These are phyloP conservation scores for Chenopodium album DNA, from an alignment of 148 eudicot genomes.

Conservation along the genomic window DNA sequence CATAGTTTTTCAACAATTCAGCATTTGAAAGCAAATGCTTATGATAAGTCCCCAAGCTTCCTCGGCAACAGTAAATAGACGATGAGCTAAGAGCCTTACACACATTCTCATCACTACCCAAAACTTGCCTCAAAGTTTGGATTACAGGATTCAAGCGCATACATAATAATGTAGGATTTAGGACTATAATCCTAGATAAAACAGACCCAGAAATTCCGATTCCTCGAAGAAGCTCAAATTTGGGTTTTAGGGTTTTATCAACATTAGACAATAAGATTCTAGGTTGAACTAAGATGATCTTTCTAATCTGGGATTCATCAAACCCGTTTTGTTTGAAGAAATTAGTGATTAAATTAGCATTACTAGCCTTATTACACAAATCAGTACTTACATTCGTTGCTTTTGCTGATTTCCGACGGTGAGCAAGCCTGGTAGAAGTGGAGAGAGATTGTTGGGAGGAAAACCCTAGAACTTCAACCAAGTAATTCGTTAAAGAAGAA, in stretches of 20 bases:
- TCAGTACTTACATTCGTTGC: slow-evolving; percentile 4
- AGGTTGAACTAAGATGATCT: not conserved
- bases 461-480: slow-evolving; percentile 31
- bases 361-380: slow-evolving; percentile 3
- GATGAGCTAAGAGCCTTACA: not conserved
- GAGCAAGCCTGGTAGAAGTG: not conserved
- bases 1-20: slow-evolving; percentile 23
- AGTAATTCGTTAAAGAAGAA: slow-evolving; percentile 12
- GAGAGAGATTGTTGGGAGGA: slow-evolving; percentile 28
- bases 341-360: slow-evolving; percentile 17
- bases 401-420: too few species aligned
- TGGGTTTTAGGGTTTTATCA: slow-evolving; percentile 41
- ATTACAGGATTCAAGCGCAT: not conserved
- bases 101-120: slow-evolving; percentile 27
- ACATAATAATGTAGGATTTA: slow-evolving; percentile 1
- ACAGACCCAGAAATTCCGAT: slow-evolving; percentile 33
- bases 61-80: too few species aligned
- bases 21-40: slow-evolving; percentile 7
- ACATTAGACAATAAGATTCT: slow-evolving; percentile 12
- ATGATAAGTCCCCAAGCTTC: too few species aligned
- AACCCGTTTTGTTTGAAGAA: slow-evolving; percentile 26
- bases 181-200: slow-evolving; percentile 7
- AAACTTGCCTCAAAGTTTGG: slow-evolving; percentile 14
- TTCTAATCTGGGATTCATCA: slow-evolving; percentile 24
- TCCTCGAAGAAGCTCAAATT: slow-evolving; percentile 27